Evolutionary conservation across 805 yeast species (phyloP), one percentile per base, ranked within the genome.

Genomic region (Starmerella tilneyi): DNA sequence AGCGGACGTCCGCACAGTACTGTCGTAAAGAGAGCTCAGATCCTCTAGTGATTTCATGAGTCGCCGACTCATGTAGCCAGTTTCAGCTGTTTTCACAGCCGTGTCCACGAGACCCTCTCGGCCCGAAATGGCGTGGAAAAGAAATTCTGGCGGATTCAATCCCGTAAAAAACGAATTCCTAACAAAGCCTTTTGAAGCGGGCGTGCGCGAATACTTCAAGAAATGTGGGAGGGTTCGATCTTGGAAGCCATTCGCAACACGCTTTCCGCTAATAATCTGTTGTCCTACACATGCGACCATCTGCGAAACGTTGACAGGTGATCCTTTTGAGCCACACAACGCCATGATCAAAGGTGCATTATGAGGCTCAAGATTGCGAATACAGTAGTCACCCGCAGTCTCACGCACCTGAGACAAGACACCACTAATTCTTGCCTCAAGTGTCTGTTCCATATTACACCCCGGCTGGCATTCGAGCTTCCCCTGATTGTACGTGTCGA

Each of bases 161-260:
- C 99, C 99, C 27, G 94, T 76, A 61, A 72, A 92, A 70, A 92
- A 92, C 13, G 97, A 89, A 63, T 94, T 89, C 64, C 95, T 74
- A 20, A 92, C 98, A 59, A 92, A 92, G 59, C 99, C 99, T 66
- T 92, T 92, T 7, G 96, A 84, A 53, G 89, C 96, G 1, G 98
- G 98, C 33, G 96, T 84, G 63, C 89, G 88, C 54, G 97, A 88
- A 64, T 83, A 83, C 66, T 94, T 92, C 39, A 84, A 78, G 70
- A 92, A 92, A 67, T 92, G 99, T 11, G 99, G 99, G 55, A 92
- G 69, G 0, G 98, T 85, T 66, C 99, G 79, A 67, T 92, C 97
- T 65, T 92, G 97, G 74, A 92, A 92, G n/a, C 99, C 99, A 72
- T 92, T 95, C 20, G 98, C 97, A 50, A 92, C 98, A 75, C 99